Evolutionary conservation across 1,284 basidiomycete species (phyloP), one percentile per base, ranked within the genome.

Genomic region (Marasmius fiardii): DNA sequence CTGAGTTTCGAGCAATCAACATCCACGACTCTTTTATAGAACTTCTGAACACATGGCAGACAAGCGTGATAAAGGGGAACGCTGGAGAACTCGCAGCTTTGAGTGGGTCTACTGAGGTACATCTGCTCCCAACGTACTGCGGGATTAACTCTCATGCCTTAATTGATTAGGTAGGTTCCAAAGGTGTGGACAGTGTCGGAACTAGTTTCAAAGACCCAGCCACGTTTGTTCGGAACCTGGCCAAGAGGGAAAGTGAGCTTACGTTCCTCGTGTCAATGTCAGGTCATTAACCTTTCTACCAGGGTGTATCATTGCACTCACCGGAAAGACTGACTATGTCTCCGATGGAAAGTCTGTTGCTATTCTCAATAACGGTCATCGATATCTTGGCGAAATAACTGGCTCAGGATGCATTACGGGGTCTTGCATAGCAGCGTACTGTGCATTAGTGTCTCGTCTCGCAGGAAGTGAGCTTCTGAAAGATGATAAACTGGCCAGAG

Each of bases 41-140:
- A 54, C 78, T 98, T 12, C 73, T 98, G n/a, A 80, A 90, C 60
- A 74, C 80, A 47, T 96, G 90, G 81, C 95, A 98, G 68, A 85
- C 91, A 16, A 90, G 89, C 18, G 88, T 97, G 18, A 94, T 98
- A 73, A 98, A 98, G 71, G 96, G 95, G 4, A 98, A 98, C 67
- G 90, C 93, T 0, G 94, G 85, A 20, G 96, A 98, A 71, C 86
- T 98, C 21, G 92, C 85, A 0, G 79, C 89, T 0, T 73, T 98
- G 12, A 82, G 87, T 1, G 81, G 87, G 16, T 88, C 87, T 0
- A 68, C 69, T n/a, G 93, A 94, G 74, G 92, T 88, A 47, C 41
- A 56, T 31, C 53, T 16, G 26, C 14, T 20, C 6, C 51, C 54
- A 14, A 12, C 23, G 16, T 41, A 11, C 23, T 44, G 7, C 14